phyloP scores from a whole-genome alignment of 352 stramenopile genomes.

The Globisporangium iwayamae region DNA sequence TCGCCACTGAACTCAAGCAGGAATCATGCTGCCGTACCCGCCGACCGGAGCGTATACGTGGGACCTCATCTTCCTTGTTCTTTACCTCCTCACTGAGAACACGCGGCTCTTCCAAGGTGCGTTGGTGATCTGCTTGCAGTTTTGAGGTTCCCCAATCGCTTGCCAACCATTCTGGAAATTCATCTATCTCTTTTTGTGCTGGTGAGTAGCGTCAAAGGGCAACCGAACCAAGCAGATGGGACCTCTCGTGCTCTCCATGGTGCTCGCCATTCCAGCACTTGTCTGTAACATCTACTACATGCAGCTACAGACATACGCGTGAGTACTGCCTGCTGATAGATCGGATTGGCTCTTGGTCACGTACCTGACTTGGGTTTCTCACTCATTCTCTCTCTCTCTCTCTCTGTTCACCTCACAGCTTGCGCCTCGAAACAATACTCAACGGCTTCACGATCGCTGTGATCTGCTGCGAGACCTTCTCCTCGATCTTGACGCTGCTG shows the following conservation, averaged over 20 bases:
- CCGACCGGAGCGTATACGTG: conserved; percentile 46
- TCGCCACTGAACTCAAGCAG: conserved; percentile 28
- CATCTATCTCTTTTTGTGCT: background rate
- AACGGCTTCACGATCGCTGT: conserved; percentile 62
- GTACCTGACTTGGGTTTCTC: background rate
- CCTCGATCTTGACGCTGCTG: conserved; percentile 42
- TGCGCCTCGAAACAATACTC: conserved; percentile 57
- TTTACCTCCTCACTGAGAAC: conserved; percentile 59
- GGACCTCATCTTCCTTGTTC: conserved; percentile 57
- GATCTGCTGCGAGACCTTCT: conserved; percentile 51
- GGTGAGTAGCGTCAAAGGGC: conserved; percentile 60
- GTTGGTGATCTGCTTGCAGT: background rate
- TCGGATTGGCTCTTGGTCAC: background rate
- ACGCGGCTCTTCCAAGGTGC: conserved; percentile 68
- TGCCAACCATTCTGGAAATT: background rate
- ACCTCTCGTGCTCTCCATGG: conserved; percentile 51
- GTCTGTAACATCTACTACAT: conserved; percentile 76
- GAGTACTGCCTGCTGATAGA: conserved; percentile 9
- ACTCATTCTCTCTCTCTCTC: too few species aligned
- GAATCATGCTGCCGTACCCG: conserved; percentile 43
- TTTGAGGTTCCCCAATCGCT: background rate
- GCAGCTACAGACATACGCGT: conserved; percentile 77
- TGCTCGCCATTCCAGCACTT: conserved; percentile 46
- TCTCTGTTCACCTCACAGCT: conserved; percentile 18
- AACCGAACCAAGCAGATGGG: conserved; percentile 70